A percentile compares a stretch with the other conserved stretches of the same genome.
These are phyloP conservation scores for Brassica napus DNA, from an alignment of 345 rosid species.

Conservation along the genomic window Da-Ae NC_063451.1:34397501-34398000, in stretches of 20 bases:
- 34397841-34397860: not conserved
- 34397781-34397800: not conserved
- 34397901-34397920: not conserved
- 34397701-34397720: conserved; percentile 3
- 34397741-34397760: not conserved
- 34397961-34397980: not conserved
- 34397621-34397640: too few relatives aligned
- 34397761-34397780: not conserved
- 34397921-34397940: too few relatives aligned
- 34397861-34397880: not conserved
- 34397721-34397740: not conserved
- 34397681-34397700: not conserved
- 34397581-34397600: conserved; percentile 8
- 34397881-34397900: not conserved
- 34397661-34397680: not conserved
- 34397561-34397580: not conserved
- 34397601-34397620: not conserved
- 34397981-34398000: too few relatives aligned
- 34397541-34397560: not conserved
- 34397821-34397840: not conserved
- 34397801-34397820: too few relatives aligned
- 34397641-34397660: not conserved
- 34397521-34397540: not conserved
- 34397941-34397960: not conserved
- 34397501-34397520: not conserved